These are phyloP conservation scores for Urtica urens DNA, from an alignment of 306 rosid genomes.

Conservation along the genomic window DNA sequence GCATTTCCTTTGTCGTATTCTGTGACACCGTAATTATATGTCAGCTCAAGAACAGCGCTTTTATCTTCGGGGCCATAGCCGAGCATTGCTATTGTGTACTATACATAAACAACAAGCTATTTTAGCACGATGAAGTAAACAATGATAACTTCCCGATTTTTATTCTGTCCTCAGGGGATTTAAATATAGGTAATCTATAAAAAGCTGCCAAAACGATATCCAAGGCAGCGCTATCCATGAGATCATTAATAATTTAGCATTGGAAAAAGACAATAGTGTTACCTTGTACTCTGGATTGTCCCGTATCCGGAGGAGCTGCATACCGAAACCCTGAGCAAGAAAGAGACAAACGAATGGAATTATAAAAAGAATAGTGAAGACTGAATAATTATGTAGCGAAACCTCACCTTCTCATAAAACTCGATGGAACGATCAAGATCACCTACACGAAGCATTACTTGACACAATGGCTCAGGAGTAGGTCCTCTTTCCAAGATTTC, in stretches of 20 bases:
- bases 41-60: slow-evolving; percentile 66
- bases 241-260: not conserved
- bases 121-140: slow-evolving; percentile 6
- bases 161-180: too few relatives aligned
- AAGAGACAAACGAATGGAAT: slow-evolving; percentile 1
- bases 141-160: too few relatives aligned
- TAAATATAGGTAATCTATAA: too few relatives aligned
- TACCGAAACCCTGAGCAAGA: slow-evolving; percentile 60
- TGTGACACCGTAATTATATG: slow-evolving; percentile 78
- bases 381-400: slow-evolving; percentile 4
- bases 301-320: slow-evolving; percentile 79
- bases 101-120: slow-evolving; percentile 3
- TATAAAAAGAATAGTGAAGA: slow-evolving; percentile 9
- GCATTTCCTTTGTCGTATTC: slow-evolving; percentile 79
- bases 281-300: slow-evolving; percentile 94
- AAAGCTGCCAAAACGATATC: not conserved
- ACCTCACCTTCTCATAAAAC: slow-evolving; percentile 80
- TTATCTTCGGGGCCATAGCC: slow-evolving; percentile 95
- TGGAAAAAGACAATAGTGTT: slow-evolving; percentile 9
- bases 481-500: slow-evolving; percentile 81
- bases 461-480: slow-evolving; percentile 81
- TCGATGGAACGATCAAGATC: slow-evolving; percentile 84
- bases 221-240: not conserved
- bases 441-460: slow-evolving; percentile 96
- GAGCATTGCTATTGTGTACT: slow-evolving; percentile 64